Base-by-base conservation (phyloP, 768 basidiomycete species). In the Sutorius australiensis region DNA sequence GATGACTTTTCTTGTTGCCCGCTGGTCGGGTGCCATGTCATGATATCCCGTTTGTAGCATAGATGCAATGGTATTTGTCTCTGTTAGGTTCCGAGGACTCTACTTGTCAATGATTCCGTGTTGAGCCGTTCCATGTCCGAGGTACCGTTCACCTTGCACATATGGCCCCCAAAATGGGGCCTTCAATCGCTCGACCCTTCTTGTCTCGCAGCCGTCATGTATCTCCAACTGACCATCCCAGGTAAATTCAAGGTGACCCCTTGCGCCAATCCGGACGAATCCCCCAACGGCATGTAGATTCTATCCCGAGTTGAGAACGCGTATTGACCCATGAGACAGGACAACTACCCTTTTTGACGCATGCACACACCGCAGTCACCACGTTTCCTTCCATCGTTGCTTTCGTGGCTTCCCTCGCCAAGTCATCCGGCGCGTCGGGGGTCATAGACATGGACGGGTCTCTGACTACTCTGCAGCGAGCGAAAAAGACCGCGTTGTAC, bases 81-180 rank as follows among this genome's bases (percentile, higher is more conserved):
- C 14, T 69, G 46, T 65, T 65, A 51, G 40, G 42, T 56, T 56
- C 37, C 32, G 45, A 50, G 37, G 49, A 34, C 45, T 39, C 54
- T 16, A 34, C 39, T n/a, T n/a, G 27, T 40, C 48, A 46, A 43
- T 24, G 40, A 41, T 21, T 47, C 33, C 48, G 27, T 45, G 16
- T 39, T 34, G 17, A n/a, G 19, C 17, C 42, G 13, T 2, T 2
- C n/a, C 51, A 63, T 69, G 67, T 59, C 63, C 21, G 56, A 61
- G 24, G 21, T 41, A 24, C 32, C 54, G 6, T 69, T 59, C 50
- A 50, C 46, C 12, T 71, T 92, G 17, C 74, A 90, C 67, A 71
- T 91, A 52, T 91, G 87, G 87, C 87, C 90, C 1, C 75, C 75
- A 5, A 73, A 75, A 64, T 89, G 83, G 80, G 75, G 73, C 37